Evolutionary conservation across 306 rosid species (phyloP), one percentile per base, ranked within the genome.

Genomic region (Trichosanthes truncata): DNA sequence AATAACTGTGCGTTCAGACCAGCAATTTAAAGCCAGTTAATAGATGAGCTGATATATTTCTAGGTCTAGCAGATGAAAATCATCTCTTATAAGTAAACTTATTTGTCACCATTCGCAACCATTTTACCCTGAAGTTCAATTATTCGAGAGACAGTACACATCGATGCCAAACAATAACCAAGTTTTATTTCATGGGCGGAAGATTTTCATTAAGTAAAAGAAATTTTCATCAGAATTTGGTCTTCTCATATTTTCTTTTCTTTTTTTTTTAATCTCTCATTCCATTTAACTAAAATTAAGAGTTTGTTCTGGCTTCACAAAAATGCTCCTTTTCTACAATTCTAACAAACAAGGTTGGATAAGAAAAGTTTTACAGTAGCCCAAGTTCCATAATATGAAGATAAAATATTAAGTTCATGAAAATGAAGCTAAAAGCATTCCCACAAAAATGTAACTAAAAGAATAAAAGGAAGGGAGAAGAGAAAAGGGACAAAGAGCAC

Each of bases 401-500:
- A 72, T 25, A 25, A 72, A 7, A 68, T 12, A 68, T 25, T 6
- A 7, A 74, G 78, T 49, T 41, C 60, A 74, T 8, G 45, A 74
- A 74, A 49, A 48, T 20, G 26, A 73, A 73, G 26, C 60, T 73
- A 29, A 26, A 53, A 77, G 23, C 4, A 21, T 36, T 36, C 13
- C 21, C 14, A 77, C 10, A 20, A 52, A 26, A 31, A 53, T 35
- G 45, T 6, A 52, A 36, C 40, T 20, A 21, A 59, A 35, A 61
- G 57, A 56, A n/a, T 56, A 77, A 9, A 78, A 41, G 26, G 4
- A 60, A 46, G 23, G 25, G 21, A 31, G 11, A 46, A 51, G 77
- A 62, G 26, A 21, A 45, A 33, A 10, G 49, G 65, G 57, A 62
- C 40, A 15, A 36, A 77, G 46, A 82, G 77, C 65, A 84, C 88